Evolutionary conservation across 2,329 filamentous ascomycete genomes (phyloP).

Genomic region (Aureobasidium sp.): DNA sequence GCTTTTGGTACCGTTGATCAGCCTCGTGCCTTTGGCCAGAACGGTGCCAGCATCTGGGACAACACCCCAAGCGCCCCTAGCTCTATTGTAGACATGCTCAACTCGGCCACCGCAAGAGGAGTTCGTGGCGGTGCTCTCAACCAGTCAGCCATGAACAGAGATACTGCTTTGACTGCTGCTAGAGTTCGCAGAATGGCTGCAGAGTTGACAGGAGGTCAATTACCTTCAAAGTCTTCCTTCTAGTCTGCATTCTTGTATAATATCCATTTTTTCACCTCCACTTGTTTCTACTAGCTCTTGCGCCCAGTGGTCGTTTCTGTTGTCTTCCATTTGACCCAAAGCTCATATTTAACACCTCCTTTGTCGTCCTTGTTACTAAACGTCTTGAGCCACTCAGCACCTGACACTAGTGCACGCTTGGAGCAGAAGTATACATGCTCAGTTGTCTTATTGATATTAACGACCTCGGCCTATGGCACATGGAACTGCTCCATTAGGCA

Average conservation of each 20-base stretch:
- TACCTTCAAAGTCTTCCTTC: slow-evolving; percentile 24
- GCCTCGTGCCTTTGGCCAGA: slow-evolving; percentile 33
- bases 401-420: neutral
- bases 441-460: neutral
- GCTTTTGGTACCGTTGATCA: slow-evolving; percentile 60
- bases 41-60: slow-evolving; percentile 48
- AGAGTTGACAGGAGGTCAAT: slow-evolving; percentile 60
- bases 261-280: neutral
- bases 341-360: neutral
- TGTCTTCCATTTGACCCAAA: neutral
- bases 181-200: slow-evolving; percentile 59
- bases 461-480: neutral
- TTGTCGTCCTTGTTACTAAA: neutral
- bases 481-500: neutral
- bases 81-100: slow-evolving; percentile 43
- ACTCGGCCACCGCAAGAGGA: slow-evolving; percentile 24
- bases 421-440: neutral
- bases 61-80: slow-evolving; percentile 34
- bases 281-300: neutral
- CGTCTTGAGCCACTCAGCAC: neutral
- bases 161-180: slow-evolving; percentile 34
- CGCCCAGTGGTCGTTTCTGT: neutral
- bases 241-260: slow-evolving; percentile 10
- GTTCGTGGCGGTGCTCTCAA: slow-evolving; percentile 27
- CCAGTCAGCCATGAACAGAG: slow-evolving; percentile 9